Conservation (phyloP, 306 rosid genomes). For the Vigna angularis region DNA sequence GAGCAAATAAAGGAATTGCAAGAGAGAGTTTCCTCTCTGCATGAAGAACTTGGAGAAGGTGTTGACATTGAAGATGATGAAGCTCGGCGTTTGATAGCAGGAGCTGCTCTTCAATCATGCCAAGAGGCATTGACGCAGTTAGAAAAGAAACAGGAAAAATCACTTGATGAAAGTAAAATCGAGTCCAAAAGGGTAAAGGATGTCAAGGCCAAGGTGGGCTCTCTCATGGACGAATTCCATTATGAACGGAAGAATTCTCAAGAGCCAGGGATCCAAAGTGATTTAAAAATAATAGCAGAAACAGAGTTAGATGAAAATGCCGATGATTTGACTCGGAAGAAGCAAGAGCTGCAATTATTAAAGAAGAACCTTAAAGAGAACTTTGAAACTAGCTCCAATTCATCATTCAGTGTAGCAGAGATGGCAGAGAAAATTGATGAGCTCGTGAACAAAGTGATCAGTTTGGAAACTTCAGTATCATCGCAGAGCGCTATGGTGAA, state of each 20-base stretch:
- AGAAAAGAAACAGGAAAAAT: slow-evolving; percentile 68
- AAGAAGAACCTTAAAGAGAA: slow-evolving; percentile 63
- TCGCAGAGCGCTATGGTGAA: slow-evolving; percentile 76
- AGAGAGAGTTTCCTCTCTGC: slow-evolving; percentile 66
- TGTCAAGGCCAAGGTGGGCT: slow-evolving; percentile 55
- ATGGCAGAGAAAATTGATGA: slow-evolving; percentile 89
- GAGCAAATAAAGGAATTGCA: slow-evolving; percentile 75
- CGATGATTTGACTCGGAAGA: slow-evolving; percentile 44
- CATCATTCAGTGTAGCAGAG: slow-evolving; percentile 68
- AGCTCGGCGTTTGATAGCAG: slow-evolving; percentile 92
- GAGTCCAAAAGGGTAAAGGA: slow-evolving; percentile 68
- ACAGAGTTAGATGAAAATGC: slow-evolving; percentile 44
- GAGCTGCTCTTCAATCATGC: slow-evolving; percentile 82
- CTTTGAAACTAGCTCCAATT: slow-evolving; percentile 52
- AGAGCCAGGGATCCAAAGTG: slow-evolving; percentile 39
- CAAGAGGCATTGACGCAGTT: slow-evolving; percentile 68
- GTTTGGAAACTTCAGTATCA: slow-evolving; percentile 78
- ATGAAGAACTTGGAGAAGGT: slow-evolving; percentile 90
- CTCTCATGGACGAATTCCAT: slow-evolving; percentile 61
- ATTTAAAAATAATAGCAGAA: slow-evolving; percentile 28
- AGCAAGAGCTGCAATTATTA: slow-evolving; percentile 54
- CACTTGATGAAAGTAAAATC: slow-evolving; percentile 64
- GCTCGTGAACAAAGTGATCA: slow-evolving; percentile 79
- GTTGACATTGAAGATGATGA: slow-evolving; percentile 76
- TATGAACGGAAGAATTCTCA: slow-evolving; percentile 41